A percentile compares a stretch with the other conserved stretches of the same genome.
phyloP scores from a whole-genome alignment of 768 basidiomycete species.

The Macrolepiota dolichaula region DNA sequence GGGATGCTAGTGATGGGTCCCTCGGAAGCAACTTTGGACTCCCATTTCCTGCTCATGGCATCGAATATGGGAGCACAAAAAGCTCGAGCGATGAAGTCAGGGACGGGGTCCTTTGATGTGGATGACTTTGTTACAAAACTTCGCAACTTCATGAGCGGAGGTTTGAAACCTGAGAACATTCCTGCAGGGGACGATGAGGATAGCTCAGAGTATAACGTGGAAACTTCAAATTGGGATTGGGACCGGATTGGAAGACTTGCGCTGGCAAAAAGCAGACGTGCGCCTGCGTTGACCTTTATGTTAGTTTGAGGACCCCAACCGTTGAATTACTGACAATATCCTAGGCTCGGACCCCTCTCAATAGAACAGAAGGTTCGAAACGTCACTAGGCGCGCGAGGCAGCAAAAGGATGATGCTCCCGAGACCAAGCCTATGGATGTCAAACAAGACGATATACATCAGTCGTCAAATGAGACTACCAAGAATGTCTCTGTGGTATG shows the following conservation, averaged over 20 bases:
- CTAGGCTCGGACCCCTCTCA: conserved; percentile 88
- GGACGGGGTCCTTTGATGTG: conserved; percentile 84
- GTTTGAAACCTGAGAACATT: conserved; percentile 42
- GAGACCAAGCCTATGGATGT: conserved; percentile 76
- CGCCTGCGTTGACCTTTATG: conserved; percentile 88
- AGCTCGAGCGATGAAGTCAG: conserved; percentile 89
- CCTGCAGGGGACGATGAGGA: conserved; percentile 53
- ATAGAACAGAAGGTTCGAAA: conserved; percentile 80
- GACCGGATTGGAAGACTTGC: conserved; percentile 82
- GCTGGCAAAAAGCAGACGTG: conserved; percentile 73
- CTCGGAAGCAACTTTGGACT: conserved; percentile 89
- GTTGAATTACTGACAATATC: conserved; percentile 15
- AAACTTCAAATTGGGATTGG: conserved; percentile 61
- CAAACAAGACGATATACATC: conserved; percentile 75
- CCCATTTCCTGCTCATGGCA: conserved; percentile 71
- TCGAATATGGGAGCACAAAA: conserved; percentile 80
- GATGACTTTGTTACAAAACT: conserved; percentile 86
- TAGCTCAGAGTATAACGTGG: conserved; percentile 40
- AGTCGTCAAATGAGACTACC: conserved; percentile 86
- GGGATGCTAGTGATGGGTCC: conserved; percentile 64
- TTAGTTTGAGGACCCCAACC: conserved; percentile 30
- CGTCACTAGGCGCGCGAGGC: conserved; percentile 54
- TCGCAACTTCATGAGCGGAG: conserved; percentile 68
- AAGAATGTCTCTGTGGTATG: conserved; percentile 77
- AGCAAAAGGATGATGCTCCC: conserved; percentile 70